Evolutionary conservation across 2,329 filamentous ascomycete species (phyloP).

Genomic region (Dichotomopilus funicola): DNA sequence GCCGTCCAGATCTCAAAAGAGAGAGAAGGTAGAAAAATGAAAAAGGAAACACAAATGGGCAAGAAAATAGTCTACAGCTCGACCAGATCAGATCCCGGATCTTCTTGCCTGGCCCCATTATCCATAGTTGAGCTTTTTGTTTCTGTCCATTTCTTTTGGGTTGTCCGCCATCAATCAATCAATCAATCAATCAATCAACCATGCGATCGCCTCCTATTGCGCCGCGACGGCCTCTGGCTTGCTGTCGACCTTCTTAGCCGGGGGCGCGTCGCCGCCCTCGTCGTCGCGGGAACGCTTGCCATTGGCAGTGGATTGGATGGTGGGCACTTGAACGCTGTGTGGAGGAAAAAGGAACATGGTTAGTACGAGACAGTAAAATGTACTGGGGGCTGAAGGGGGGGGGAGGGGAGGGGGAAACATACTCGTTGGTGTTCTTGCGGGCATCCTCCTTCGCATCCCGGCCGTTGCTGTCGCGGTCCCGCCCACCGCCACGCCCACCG

Average conservation of each 20-base stretch:
- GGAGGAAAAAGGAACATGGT: conserved; percentile 11
- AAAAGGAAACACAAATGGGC: too few relatives aligned
- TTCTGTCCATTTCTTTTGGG: background rate
- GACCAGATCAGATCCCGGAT: background rate
- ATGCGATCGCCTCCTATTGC: conserved; percentile 9
- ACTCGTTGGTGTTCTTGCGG: conserved; percentile 29
- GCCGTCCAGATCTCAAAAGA: conserved; percentile 6
- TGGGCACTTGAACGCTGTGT: conserved; percentile 33
- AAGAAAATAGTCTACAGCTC: conserved; percentile 9
- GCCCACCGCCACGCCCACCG: conserved; percentile 17
- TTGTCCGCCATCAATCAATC: background rate
- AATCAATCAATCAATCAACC: background rate
- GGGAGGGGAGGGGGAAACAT: conserved; percentile 16
- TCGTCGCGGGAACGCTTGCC: conserved; percentile 53
- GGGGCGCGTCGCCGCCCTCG: conserved; percentile 37
- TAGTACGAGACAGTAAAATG: conserved; percentile 9
- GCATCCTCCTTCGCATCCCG: conserved; percentile 27
- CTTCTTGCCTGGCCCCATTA: too few relatives aligned
- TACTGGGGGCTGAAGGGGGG: background rate
- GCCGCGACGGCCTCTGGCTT: conserved; percentile 34
- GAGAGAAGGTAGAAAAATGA: too few relatives aligned
- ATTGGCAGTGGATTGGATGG: conserved; percentile 42
- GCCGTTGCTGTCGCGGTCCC: conserved; percentile 16
- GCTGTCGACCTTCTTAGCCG: conserved; percentile 57
- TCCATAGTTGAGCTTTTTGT: background rate